Conservation (phyloP, 106 monocot species). For the Hemerocallis citrina region DNA sequence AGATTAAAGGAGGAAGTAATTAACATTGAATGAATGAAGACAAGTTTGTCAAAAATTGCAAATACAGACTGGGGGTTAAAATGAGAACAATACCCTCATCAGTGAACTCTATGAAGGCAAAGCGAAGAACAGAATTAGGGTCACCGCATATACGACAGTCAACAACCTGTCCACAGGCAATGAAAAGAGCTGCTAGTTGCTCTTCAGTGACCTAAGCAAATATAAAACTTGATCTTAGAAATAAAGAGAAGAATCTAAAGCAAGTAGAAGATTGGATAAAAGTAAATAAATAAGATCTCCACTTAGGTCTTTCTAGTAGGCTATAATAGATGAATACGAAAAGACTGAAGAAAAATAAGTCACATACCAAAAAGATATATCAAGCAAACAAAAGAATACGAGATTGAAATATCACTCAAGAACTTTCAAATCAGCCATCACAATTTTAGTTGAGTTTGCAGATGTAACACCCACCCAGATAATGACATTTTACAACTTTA, state of each 20-base stretch:
- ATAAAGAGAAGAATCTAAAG: neutral
- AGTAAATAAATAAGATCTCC: neutral
- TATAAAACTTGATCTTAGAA: neutral
- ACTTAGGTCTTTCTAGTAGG: neutral
- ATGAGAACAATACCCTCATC: slow-evolving; percentile 14
- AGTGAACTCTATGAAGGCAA: slow-evolving; percentile 24
- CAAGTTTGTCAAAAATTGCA: neutral
- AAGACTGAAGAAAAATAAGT: neutral
- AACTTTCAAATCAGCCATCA: neutral
- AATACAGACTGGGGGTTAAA: neutral
- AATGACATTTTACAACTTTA: too few species aligned
- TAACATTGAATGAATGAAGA: neutral
- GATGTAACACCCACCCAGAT: neutral
- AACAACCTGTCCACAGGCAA: slow-evolving; percentile 20
- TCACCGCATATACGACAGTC: slow-evolving; percentile 19
- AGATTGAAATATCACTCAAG: neutral
- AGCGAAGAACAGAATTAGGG: slow-evolving; percentile 20
- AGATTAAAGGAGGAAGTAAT: neutral
- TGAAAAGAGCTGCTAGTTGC: slow-evolving; percentile 17
- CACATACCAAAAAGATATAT: neutral
- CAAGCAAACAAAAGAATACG: neutral
- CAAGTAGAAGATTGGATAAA: neutral
- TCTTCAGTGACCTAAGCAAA: slow-evolving; percentile 14
- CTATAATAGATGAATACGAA: neutral
- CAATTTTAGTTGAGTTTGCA: neutral